phyloP scores from a whole-genome alignment of 2,329 filamentous ascomycete species.

The Colletotrichum magnum region DNA sequence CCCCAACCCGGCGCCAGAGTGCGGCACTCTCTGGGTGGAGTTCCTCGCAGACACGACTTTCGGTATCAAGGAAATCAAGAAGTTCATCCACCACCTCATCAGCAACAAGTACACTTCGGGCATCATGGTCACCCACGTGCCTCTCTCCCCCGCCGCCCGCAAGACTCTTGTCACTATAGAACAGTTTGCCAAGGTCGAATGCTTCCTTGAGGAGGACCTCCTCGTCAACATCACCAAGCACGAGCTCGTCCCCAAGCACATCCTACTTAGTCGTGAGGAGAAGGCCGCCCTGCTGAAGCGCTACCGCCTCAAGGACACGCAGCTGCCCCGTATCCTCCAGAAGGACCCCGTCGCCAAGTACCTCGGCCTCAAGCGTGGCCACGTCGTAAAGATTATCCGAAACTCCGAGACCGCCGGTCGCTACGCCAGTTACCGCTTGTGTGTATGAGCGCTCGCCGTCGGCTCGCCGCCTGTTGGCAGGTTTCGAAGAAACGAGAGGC shows the following conservation, averaged over 20 bases:
- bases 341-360: constrained; percentile 95
- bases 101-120: constrained; percentile 88
- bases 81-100: constrained; percentile 86
- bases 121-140: constrained; percentile 87
- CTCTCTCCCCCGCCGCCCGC: constrained; percentile 88
- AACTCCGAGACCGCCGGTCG: constrained; percentile 95
- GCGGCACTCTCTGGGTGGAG: constrained; percentile 93
- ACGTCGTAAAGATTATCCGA: constrained; percentile 98
- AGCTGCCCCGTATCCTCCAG: constrained; percentile 91
- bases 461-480: not conserved
- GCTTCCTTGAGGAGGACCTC: constrained; percentile 95
- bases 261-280: constrained; percentile 90
- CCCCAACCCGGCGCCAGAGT: constrained; percentile 79
- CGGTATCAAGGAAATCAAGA: constrained; percentile 92
- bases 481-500: not conserved
- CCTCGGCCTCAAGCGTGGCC: constrained; percentile 88
- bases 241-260: constrained; percentile 94
- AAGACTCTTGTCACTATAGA: constrained; percentile 87
- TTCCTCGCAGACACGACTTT: constrained; percentile 86
- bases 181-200: constrained; percentile 86
- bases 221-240: constrained; percentile 99
- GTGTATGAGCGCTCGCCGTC: constrained; percentile 62
- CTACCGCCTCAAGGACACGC: constrained; percentile 97
- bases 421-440: constrained; percentile 92
- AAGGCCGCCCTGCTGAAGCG: constrained; percentile 87